Evolutionary conservation across 2,329 filamentous ascomycete genomes (phyloP).

Genomic region (Ophiostoma sp.): DNA sequence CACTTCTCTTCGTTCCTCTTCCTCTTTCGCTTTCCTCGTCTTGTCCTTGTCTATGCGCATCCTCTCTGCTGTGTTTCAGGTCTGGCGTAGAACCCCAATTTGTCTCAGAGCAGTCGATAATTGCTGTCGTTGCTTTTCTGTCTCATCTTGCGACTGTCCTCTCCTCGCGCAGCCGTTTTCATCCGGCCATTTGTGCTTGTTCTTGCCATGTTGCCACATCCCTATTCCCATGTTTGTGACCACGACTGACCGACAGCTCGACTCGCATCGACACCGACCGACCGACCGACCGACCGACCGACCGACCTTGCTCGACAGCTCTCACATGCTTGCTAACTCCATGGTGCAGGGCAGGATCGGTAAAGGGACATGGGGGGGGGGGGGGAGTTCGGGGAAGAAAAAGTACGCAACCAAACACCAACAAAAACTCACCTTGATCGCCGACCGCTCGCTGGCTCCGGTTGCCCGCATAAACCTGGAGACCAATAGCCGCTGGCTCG

Average conservation of each 20-base stretch:
- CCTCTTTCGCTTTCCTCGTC: background rate
- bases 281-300: no score
- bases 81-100: background rate
- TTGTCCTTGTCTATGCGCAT: background rate
- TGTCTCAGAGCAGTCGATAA: background rate
- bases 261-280: no score
- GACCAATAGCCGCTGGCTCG: constrained; percentile 37
- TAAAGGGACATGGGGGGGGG: no score
- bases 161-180: no score
- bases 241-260: no score
- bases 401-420: background rate
- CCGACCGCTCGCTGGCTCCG: constrained; percentile 41
- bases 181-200: background rate
- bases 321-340: no score
- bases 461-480: constrained; percentile 42
- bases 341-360: no score
- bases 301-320: no score
- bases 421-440: constrained; percentile 39
- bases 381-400: background rate
- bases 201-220: background rate
- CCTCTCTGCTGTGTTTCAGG: background rate
- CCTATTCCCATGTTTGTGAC: no score
- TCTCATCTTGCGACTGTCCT: no score
- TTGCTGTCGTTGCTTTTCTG: background rate
- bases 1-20: background rate